A percentile compares a stretch with the other conserved stretches of the same genome.
phyloP scores from a whole-genome alignment of 495 filamentous ascomycete genomes.

The Emericellopsis terricola region DNA sequence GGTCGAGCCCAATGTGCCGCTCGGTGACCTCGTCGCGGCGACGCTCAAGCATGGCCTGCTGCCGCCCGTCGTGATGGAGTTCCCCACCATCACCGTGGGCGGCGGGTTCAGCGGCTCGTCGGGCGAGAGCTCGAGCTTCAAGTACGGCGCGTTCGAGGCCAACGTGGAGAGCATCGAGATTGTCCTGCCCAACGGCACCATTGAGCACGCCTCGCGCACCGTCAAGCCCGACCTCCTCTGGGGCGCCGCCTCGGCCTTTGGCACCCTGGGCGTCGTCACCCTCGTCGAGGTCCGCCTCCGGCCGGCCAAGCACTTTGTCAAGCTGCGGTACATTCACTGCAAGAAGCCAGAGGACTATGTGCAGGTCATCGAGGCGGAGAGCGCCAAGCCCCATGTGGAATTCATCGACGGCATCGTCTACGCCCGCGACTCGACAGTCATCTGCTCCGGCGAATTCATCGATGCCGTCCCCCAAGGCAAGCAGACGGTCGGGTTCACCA shows the following conservation, averaged over 20 bases:
- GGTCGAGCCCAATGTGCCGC: slow-evolving; percentile 47
- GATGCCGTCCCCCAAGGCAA: slow-evolving; percentile 12
- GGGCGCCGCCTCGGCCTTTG: slow-evolving; percentile 38
- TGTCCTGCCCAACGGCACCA: slow-evolving; percentile 34
- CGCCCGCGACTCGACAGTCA: slow-evolving; percentile 22
- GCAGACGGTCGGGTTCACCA: slow-evolving; percentile 20
- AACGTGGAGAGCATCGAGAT: slow-evolving; percentile 40
- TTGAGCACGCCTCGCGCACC: slow-evolving; percentile 17
- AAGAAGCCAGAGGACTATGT: slow-evolving; percentile 10
- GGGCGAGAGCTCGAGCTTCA: slow-evolving; percentile 41
- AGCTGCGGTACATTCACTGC: slow-evolving; percentile 30
- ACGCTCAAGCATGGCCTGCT: slow-evolving; percentile 31
- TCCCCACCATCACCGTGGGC: slow-evolving; percentile 48
- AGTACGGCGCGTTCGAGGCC: slow-evolving; percentile 39
- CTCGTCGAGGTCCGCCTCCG: slow-evolving; percentile 36
- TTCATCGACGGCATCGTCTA: slow-evolving; percentile 32
- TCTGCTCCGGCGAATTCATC: slow-evolving; percentile 32
- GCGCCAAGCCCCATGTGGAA: slow-evolving; percentile 17
- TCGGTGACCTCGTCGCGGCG: slow-evolving; percentile 38
- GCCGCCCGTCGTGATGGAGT: slow-evolving; percentile 42
- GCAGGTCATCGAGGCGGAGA: slow-evolving; percentile 10
- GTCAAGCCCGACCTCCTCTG: slow-evolving; percentile 32
- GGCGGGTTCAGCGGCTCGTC: slow-evolving; percentile 43
- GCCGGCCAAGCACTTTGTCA: slow-evolving; percentile 29
- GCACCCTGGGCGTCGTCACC: slow-evolving; percentile 39